Percentiles rank a stretch among this genome's conserved stretches.
These are phyloP conservation scores for Hygrophorus russula DNA, from an alignment of 768 basidiomycete genomes.

Conservation along the genomic window DNA sequence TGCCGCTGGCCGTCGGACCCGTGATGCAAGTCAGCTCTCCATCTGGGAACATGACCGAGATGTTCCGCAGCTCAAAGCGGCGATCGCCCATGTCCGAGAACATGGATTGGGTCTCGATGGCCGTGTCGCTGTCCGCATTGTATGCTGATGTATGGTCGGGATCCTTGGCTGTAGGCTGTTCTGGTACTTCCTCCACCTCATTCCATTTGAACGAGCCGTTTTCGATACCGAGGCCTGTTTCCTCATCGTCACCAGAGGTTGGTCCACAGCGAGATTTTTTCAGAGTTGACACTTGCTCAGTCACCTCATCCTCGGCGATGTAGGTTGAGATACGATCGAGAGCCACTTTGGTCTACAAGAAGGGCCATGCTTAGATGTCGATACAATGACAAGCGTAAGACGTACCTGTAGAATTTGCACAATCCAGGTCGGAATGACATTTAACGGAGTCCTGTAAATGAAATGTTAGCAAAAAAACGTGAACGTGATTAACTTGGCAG, in stretches of 20 bases:
- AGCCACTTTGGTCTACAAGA: conserved; percentile 43
- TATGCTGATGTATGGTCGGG: conserved; percentile 1
- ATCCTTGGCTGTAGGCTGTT: conserved; percentile 8
- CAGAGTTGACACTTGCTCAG: conserved; percentile 52
- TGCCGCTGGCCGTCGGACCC: conserved; percentile 75
- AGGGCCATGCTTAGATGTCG: neutral
- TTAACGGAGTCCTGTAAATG: conserved; percentile 46
- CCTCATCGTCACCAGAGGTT: conserved; percentile 17
- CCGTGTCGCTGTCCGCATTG: conserved; percentile 7
- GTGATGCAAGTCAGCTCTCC: conserved; percentile 61
- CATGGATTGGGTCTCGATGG: conserved; percentile 11
- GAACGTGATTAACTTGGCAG: neutral
- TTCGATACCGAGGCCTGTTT: conserved; percentile 42
- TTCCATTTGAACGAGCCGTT: conserved; percentile 57
- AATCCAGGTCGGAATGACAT: conserved; percentile 70
- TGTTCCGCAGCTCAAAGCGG: conserved; percentile 56
- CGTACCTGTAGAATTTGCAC: conserved; percentile 61
- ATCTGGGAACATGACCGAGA: conserved; percentile 61
- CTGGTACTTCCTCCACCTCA: conserved; percentile 22
- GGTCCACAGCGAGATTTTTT: conserved; percentile 29
- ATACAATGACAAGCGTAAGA: neutral
- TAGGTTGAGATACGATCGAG: conserved; percentile 58
- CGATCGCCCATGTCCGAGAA: conserved; percentile 27
- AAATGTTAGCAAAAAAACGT: neutral
- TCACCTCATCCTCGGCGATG: conserved; percentile 61